phyloP scores from a whole-genome alignment of 2,329 filamentous ascomycete species.

The Colletotrichum euphorbiae region DNA sequence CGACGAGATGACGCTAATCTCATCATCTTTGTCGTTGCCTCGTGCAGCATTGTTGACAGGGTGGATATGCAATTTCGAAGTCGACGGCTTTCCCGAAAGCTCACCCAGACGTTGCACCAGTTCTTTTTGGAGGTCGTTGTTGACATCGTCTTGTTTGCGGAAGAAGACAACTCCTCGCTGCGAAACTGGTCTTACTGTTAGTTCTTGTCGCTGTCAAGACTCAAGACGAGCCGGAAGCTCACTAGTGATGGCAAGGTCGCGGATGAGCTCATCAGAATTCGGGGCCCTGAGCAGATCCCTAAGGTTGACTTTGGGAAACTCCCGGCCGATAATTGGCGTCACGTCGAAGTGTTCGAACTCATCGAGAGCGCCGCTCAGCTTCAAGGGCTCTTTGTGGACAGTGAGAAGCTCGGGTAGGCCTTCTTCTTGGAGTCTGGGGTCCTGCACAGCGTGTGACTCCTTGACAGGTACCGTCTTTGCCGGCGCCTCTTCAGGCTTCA shows the following conservation, averaged over 20 bases:
- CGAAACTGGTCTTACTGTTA: constrained; percentile 61
- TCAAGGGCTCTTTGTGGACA: constrained; percentile 53
- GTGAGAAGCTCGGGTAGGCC: constrained; percentile 33
- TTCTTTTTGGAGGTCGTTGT: constrained; percentile 73
- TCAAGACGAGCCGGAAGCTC: constrained; percentile 39
- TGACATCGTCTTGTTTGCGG: constrained; percentile 70
- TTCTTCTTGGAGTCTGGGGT: constrained; percentile 13
- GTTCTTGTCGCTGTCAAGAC: too few relatives aligned
- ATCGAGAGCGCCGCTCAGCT: constrained; percentile 63
- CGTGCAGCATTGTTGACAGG: constrained; percentile 65
- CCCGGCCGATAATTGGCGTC: constrained; percentile 71
- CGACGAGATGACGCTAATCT: constrained; percentile 74
- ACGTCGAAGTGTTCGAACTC: constrained; percentile 66
- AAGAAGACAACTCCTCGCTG: constrained; percentile 78
- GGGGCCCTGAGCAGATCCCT: constrained; percentile 70
- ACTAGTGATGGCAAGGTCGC: constrained; percentile 77
- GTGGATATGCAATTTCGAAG: constrained; percentile 70
- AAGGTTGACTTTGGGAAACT: constrained; percentile 69
- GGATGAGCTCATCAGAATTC: constrained; percentile 72
- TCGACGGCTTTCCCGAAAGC: constrained; percentile 66
- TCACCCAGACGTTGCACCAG: constrained; percentile 71
- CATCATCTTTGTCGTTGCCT: constrained; percentile 64
- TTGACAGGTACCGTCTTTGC: constrained; percentile 17
- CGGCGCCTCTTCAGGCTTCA: constrained; percentile 10
- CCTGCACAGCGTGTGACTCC: constrained; percentile 3